phyloP scores from a whole-genome alignment of 768 basidiomycete genomes.

The Podaxis sp. region DNA sequence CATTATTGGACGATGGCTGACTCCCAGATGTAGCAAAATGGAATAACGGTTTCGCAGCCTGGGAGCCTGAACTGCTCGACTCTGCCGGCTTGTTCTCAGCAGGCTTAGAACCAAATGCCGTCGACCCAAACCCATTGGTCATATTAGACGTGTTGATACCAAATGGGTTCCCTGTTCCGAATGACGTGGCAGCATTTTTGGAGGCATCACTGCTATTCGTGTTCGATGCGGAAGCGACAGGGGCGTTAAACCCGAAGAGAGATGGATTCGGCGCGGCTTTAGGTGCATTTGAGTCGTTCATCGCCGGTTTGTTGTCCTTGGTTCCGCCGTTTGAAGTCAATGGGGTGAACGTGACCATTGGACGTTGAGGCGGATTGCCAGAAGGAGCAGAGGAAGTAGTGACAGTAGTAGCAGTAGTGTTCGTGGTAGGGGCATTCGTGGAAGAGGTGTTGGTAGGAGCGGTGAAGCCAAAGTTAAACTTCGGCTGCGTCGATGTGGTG shows the following conservation, averaged over 20 bases:
- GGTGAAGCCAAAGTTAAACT: constrained; percentile 37
- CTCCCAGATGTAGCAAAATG: constrained; percentile 17
- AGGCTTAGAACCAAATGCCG: constrained; percentile 15
- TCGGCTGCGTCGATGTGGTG: constrained; percentile 27
- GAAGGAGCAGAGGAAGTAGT: neutral
- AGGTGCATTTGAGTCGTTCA: constrained; percentile 1
- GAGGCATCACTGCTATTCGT: constrained; percentile 3
- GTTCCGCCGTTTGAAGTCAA: constrained; percentile 2
- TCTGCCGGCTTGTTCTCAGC: constrained; percentile 11
- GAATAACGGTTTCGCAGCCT: constrained; percentile 17
- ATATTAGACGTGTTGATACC: neutral
- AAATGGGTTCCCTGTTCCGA: constrained; percentile 10
- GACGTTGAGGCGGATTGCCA: neutral
- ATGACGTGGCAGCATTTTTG: constrained; percentile 18
- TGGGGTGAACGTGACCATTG: neutral
- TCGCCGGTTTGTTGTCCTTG: neutral
- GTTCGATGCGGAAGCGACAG: constrained; percentile 16
- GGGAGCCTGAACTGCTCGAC: constrained; percentile 8
- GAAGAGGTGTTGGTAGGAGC: neutral
- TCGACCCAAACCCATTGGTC: neutral
- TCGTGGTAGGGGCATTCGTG: constrained; percentile 2
- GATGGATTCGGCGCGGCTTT: constrained; percentile 23
- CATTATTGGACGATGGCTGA: neutral
- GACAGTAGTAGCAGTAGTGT: neutral
- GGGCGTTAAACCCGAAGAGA: constrained; percentile 23